A percentile compares a stretch with the other conserved stretches of the same genome.
phyloP scores from a whole-genome alignment of 2,329 filamentous ascomycete genomes.

The Fusarium floridanum region DNA sequence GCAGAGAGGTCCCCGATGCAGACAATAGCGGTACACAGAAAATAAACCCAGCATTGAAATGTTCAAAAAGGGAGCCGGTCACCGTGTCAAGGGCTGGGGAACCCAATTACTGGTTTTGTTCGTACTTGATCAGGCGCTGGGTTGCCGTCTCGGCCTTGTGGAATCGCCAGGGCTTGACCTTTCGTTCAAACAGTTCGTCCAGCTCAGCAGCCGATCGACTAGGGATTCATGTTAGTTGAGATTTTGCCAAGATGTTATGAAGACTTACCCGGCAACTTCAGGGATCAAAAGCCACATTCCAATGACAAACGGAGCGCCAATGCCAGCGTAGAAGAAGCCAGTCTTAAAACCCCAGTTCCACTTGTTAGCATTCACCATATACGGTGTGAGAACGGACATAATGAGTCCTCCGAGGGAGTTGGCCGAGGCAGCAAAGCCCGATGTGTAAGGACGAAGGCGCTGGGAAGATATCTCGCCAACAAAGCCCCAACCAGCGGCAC shows the following conservation, averaged over 20 bases:
- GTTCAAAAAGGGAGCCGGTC: not conserved
- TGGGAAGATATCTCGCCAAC: slow-evolving; percentile 1
- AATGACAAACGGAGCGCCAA: not conserved
- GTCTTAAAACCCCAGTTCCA: slow-evolving; percentile 5
- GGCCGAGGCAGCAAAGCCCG: not conserved
- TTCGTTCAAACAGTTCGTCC: slow-evolving; percentile 46
- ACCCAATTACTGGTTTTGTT: not conserved
- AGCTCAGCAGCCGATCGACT: not conserved
- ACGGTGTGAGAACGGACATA: not conserved
- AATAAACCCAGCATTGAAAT: not conserved
- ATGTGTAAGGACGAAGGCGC: not conserved
- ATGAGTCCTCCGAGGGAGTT: not conserved
- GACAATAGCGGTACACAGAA: not conserved
- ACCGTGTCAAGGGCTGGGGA: not conserved
- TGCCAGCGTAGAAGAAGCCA: slow-evolving; percentile 3
- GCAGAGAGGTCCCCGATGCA: not conserved
- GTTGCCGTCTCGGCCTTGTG: slow-evolving; percentile 19
- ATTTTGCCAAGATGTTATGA: not conserved
- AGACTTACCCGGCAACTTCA: not conserved
- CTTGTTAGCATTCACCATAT: not conserved
- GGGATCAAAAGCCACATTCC: slow-evolving; percentile 4
- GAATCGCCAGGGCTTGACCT: slow-evolving; percentile 21
- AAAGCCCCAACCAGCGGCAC: slow-evolving; percentile 1
- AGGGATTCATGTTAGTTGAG: not conserved
- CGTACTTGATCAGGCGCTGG: slow-evolving; percentile 3